Conservation (phyloP, 805 yeast species). For the Myxozyma mucilagina region DNA sequence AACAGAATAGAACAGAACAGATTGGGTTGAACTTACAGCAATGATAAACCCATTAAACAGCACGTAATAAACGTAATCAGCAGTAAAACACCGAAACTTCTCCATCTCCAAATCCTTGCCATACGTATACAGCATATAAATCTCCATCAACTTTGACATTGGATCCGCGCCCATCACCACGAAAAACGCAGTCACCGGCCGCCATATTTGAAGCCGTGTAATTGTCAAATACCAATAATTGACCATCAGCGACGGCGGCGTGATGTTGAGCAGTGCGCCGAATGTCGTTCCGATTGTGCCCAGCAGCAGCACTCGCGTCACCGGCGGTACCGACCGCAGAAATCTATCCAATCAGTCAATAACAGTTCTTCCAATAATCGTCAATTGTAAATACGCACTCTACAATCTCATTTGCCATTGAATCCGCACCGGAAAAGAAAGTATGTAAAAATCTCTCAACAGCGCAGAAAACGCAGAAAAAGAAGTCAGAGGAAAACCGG, state of each 20-base stretch:
- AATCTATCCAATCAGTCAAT: constrained; percentile 14
- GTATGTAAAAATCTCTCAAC: not conserved
- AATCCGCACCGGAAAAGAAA: not conserved
- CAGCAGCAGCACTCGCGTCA: constrained; percentile 28
- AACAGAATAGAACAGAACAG: not conserved
- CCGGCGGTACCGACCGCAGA: constrained; percentile 30
- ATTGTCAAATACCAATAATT: constrained; percentile 32
- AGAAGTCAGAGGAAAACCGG: not conserved
- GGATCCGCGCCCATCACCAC: constrained; percentile 29
- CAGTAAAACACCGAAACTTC: constrained; percentile 31
- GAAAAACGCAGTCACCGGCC: constrained; percentile 33
- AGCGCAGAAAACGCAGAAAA: not conserved
- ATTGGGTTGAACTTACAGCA: constrained; percentile 20
- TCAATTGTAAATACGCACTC: constrained; percentile 18
- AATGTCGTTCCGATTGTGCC: constrained; percentile 31
- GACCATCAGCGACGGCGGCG: constrained; percentile 18
- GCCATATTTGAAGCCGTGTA: constrained; percentile 20
- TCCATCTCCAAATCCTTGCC: constrained; percentile 33
- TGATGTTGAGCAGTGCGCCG: constrained; percentile 26
- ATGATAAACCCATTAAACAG: constrained; percentile 31
- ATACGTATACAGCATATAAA: constrained; percentile 34
- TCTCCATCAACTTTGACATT: constrained; percentile 33
- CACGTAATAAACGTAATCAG: constrained; percentile 33
- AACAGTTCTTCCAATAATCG: not conserved
- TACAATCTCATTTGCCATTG: constrained; percentile 28